Base-by-base conservation (phyloP, 1,284 basidiomycete species). In the Puccinia triticina region DNA sequence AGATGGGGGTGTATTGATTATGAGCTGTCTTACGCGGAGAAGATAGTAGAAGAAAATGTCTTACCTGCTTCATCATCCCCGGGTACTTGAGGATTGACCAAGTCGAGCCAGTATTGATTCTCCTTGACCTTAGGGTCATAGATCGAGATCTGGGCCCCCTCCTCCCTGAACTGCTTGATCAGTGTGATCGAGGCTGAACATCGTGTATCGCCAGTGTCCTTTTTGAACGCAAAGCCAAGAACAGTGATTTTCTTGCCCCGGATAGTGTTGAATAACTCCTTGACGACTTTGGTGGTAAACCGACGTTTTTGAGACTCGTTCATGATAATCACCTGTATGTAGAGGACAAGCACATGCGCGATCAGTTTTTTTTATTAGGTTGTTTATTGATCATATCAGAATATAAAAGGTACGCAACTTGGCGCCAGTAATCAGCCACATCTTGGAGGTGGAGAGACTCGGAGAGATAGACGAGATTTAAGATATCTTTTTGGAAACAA, bases 401-500 rank as follows among this genome's bases (percentile, higher is more conserved):
- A 46, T 43, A 61, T 26, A 32, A 55, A 43, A n/a, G 10, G 32
- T 29, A 77, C 82, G 3, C 57, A 73, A 88, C 87, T 83, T 88
- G 88, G 74, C 85, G 85, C 96, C 96, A 99, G 90, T 99, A 99
- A 59, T 92, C 93, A 67, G 96, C 96, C n/a, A 99, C 96, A 88
- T 97, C 94, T 71, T 95, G 94, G 78, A 99, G 90, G 88, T 98
- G 94, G 83, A 96, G 89, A 84, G 92, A 94, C 89, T 98, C 95
- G 87, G 92, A 93, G 57, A 98, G 91, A 89, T 99, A 99, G 77
- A 98, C 96, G 83, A 99, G 90, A 90, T 99, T 99, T 86, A 99
- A 91, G 87, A 99, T 98, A 88, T 99, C 96, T 76, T 97, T 97
- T 89, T 98, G 95, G 93, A 99, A 99, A 89, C 97, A 99, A 53